Conservation (phyloP, 2,329 filamentous ascomycete species). For the Fusarium aywerte region DNA sequence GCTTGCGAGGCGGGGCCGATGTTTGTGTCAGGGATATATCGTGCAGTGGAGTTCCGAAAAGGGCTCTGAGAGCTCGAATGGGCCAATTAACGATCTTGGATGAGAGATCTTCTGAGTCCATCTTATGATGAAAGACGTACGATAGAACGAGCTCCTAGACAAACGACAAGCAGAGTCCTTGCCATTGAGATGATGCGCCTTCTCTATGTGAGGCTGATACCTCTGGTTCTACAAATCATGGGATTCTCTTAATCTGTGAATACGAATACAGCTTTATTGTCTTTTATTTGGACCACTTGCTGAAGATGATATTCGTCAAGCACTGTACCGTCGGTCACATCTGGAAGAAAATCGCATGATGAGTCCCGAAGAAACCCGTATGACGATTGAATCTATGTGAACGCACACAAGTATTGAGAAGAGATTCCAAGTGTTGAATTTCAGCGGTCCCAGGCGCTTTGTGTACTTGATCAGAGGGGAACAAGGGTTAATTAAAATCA, state of each 20-base stretch:
- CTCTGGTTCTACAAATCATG: neutral
- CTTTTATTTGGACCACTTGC: neutral
- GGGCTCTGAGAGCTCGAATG: constrained; percentile 16
- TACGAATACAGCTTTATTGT: constrained; percentile 21
- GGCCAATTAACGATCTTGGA: constrained; percentile 28
- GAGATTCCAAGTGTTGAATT: neutral
- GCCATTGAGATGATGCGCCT: neutral
- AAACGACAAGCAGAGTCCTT: constrained; percentile 2
- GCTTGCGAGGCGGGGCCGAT: constrained; percentile 36
- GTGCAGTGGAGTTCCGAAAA: constrained; percentile 18
- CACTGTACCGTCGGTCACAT: constrained; percentile 37
- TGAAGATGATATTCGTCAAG: constrained; percentile 25
- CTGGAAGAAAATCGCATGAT: constrained; percentile 43
- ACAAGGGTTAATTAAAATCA: constrained; percentile 3
- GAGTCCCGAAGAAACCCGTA: constrained; percentile 37
- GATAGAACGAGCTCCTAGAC: constrained; percentile 11
- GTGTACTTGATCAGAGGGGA: neutral
- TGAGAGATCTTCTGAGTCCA: constrained; percentile 2
- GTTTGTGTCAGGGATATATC: constrained; percentile 33
- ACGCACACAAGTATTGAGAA: neutral
- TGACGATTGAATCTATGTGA: neutral
- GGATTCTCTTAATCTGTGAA: neutral
- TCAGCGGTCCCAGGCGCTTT: neutral
- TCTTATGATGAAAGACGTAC: constrained; percentile 34
- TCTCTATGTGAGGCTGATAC: neutral